Evolutionary conservation across 805 yeast genomes (phyloP), one percentile per base, ranked within the genome.

Genomic region (Candida khao-thaluensis): DNA sequence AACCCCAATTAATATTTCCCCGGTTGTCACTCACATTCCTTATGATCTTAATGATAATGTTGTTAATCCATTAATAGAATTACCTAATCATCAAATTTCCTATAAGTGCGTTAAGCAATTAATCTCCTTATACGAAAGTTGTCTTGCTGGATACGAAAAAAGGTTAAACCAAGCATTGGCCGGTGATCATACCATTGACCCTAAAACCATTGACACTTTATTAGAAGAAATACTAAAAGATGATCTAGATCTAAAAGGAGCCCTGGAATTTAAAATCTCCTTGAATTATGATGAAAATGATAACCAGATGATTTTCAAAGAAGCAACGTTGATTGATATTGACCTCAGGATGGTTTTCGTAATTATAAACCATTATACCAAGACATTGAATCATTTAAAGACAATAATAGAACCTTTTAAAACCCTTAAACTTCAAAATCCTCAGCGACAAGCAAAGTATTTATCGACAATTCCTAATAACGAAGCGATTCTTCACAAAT

Each of bases 401-500:
- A 32, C 11, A 22, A 45, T 6, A n/a, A 50, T 57, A 4, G 43
- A 48, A 14, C 41, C 47, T 14, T 50, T 54, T 42, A 52, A 45
- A 24, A 9, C 10, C 4, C 24, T 47, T 14, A 47, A 47, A 29
- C 7, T 29, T 17, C 38, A 26, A 20, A 32, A 32, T 4, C 30
- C 12, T 26, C 32, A 25, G 20, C 28, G 28, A 18, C 52, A 38
- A 31, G 37, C 34, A 18, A 42, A 39, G 7, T 40, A 44, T 17
- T 31, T 66, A 7, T 57, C 57, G 25, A 56, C 60, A 15, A 34
- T 69, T 2, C 69, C 30, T 1, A 18, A 44, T 20, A 31, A 33
- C 71, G 3, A 48, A 53, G 35, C 37, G n/a, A 27, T 76, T 0
- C 49, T 75, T 28, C 83, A 79, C 47, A 60, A 73, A 41, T 57